A percentile compares a stretch with the other conserved stretches of the same genome.
These are phyloP conservation scores for Rhododendron molle DNA, from an alignment of 148 eudicot genomes.

Conservation along the genomic window DNA sequence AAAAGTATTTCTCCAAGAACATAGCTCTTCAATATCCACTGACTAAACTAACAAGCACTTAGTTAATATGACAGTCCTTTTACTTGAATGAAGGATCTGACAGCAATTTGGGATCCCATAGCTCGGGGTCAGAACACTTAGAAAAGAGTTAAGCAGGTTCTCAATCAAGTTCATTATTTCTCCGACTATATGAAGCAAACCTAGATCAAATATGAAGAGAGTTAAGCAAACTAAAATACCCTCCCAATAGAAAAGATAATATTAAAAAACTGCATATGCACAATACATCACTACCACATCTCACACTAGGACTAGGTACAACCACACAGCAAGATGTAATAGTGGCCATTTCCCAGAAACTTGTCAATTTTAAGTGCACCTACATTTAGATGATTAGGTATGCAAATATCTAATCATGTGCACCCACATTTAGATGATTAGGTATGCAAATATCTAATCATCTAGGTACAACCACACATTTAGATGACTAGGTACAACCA, in stretches of 20 bases:
- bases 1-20: neutral
- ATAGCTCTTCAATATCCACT: neutral
- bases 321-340: neutral
- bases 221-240: neutral
- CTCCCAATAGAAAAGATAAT: neutral
- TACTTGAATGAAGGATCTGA: neutral
- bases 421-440: no score
- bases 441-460: no score
- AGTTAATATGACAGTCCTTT: neutral
- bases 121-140: neutral
- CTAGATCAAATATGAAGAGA: neutral
- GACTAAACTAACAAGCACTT: neutral
- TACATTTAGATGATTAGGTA: neutral
- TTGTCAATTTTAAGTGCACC: neutral
- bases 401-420: no score
- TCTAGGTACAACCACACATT: no score
- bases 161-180: neutral
- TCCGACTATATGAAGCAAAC: neutral
- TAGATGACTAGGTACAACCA: no score
- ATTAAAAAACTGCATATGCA: neutral
- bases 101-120: constrained; percentile 4
- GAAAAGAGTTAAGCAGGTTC: neutral
- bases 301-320: constrained; percentile 2
- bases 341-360: neutral
- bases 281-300: neutral